Percentiles rank a stretch among this genome's conserved stretches.
phyloP scores from a whole-genome alignment of 495 filamentous ascomycete species.

The Cetradonia linearis region DNA sequence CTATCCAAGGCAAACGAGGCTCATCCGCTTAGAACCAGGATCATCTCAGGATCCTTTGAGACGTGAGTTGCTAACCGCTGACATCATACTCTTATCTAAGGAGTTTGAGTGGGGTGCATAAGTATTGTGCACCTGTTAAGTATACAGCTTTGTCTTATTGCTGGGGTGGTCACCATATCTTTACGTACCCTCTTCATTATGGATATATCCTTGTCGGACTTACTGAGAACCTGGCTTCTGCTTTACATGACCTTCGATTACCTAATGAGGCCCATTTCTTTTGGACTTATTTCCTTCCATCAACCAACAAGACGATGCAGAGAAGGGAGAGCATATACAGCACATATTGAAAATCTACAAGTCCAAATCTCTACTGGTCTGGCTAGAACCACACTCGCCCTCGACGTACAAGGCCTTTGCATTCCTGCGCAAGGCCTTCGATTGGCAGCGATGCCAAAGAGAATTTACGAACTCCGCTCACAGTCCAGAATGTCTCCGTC shows the following conservation, averaged over 20 bases:
- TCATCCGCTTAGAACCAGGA: neutral
- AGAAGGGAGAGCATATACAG: neutral
- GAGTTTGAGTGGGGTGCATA: neutral
- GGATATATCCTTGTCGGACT: neutral
- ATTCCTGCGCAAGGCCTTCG: neutral
- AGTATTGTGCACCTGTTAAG: neutral
- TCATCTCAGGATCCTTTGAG: neutral
- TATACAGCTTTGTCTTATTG: constrained; percentile 2
- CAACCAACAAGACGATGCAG: neutral
- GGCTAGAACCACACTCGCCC: neutral
- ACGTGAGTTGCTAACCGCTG: neutral
- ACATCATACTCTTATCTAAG: neutral
- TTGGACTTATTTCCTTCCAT: neutral
- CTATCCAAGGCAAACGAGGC: neutral
- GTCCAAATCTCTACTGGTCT: neutral
- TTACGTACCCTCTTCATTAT: neutral
- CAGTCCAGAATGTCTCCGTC: neutral
- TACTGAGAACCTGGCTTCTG: neutral
- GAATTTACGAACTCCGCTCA: neutral
- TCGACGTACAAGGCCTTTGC: neutral
- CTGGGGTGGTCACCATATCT: neutral
- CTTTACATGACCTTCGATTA: neutral
- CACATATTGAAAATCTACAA: neutral
- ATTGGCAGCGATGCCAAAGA: neutral
- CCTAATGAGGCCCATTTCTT: neutral